Evolutionary conservation across 2,329 filamentous ascomycete genomes (phyloP).

Genomic region (Myriosclerotinia curreyana): DNA sequence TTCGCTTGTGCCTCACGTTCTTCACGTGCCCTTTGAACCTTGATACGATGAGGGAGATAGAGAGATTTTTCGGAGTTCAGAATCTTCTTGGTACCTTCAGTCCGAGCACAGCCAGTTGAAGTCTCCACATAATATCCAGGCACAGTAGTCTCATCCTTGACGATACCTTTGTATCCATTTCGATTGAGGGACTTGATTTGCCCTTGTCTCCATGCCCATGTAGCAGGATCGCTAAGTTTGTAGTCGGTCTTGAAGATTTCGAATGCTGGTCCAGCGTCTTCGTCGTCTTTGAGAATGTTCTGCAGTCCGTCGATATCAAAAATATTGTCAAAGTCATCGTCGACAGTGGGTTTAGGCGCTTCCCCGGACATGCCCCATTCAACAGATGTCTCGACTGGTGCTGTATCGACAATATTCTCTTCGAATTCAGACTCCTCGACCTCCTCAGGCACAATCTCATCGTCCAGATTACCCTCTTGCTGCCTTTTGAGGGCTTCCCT

Average conservation of each 20-base stretch:
- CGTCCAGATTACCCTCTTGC: conserved; percentile 46
- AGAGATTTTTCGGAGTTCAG: conserved; percentile 97
- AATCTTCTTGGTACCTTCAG: conserved; percentile 93
- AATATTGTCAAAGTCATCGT: conserved; percentile 61
- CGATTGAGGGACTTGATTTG: conserved; percentile 68
- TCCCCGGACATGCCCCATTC: conserved; percentile 58
- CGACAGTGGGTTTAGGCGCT: conserved; percentile 60
- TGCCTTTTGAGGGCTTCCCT: conserved; percentile 58
- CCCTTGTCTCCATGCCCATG: conserved; percentile 71
- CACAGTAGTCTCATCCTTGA: conserved; percentile 46
- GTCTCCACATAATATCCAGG: conserved; percentile 81
- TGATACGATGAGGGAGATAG: conserved; percentile 95
- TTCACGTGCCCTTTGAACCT: conserved; percentile 86
- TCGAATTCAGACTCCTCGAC: conserved; percentile 37
- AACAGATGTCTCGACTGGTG: conserved; percentile 45
- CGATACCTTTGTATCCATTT: conserved; percentile 49
- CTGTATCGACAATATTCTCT: conserved; percentile 41
- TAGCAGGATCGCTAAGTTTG: conserved; percentile 53
- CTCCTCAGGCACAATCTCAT: conserved; percentile 43
- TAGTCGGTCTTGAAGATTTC: conserved; percentile 48
- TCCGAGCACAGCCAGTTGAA: conserved; percentile 77
- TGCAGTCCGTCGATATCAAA: conserved; percentile 72
- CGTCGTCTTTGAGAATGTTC: conserved; percentile 64
- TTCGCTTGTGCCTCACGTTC: conserved; percentile 78
- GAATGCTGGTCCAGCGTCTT: conserved; percentile 58